Percentiles rank a stretch among this genome's conserved stretches.
These are phyloP conservation scores for Myriosclerotinia scirpicola DNA, from an alignment of 2,329 filamentous ascomycete species.

Conservation along the genomic window DNA sequence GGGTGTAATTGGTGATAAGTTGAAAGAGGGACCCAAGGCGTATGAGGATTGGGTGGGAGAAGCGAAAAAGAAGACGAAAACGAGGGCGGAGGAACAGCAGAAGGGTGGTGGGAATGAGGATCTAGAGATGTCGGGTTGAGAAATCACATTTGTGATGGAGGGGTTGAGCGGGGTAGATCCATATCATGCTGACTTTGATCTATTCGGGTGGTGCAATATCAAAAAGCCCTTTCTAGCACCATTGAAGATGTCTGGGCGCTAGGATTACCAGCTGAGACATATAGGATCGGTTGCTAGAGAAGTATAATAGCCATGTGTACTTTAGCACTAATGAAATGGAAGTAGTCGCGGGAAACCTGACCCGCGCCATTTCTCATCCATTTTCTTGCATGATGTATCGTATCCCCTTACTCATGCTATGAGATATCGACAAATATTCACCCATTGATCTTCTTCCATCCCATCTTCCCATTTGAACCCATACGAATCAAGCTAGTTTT, in stretches of 20 bases:
- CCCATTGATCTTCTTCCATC: neutral
- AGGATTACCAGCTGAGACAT: neutral
- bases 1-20: constrained; percentile 74
- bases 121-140: constrained; percentile 39
- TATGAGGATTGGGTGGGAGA: constrained; percentile 75
- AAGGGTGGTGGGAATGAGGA: constrained; percentile 35
- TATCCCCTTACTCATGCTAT: neutral
- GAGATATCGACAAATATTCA: neutral
- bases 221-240: neutral
- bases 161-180: neutral
- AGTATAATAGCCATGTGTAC: neutral
- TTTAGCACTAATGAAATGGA: neutral
- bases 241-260: neutral
- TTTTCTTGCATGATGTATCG: neutral
- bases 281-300: neutral
- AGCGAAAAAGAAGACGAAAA: constrained; percentile 57
- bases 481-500: neutral
- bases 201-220: neutral
- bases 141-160: neutral
- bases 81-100: constrained; percentile 37
- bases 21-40: constrained; percentile 61
- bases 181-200: neutral
- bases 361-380: too few relatives aligned
- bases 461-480: neutral
- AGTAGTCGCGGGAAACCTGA: neutral